A percentile compares a stretch with the other conserved stretches of the same genome.
phyloP scores from a whole-genome alignment of 164 flowering plant genomes.

The Paratinospora sagittata region DNA sequence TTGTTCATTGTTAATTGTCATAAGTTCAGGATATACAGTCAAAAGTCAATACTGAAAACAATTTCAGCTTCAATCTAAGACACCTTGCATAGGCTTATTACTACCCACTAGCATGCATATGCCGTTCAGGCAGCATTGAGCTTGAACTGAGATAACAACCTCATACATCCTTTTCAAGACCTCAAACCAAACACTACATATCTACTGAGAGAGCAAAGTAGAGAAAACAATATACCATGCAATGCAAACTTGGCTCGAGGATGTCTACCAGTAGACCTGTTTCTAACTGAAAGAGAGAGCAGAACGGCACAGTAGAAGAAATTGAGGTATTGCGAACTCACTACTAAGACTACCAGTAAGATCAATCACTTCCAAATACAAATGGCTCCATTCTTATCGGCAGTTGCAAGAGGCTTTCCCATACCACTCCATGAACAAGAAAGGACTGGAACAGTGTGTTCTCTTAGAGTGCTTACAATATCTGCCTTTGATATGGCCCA shows the following conservation, averaged over 20 bases:
- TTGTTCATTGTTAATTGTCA: not conserved
- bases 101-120: too few species aligned
- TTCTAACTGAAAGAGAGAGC: not conserved
- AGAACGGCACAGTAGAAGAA: not conserved
- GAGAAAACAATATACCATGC: not conserved
- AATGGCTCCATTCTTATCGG: slow-evolving; percentile 71
- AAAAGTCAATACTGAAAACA: not conserved
- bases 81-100: not conserved
- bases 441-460: slow-evolving; percentile 64
- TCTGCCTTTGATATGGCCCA: slow-evolving; percentile 74
- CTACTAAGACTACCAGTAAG: not conserved
- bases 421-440: slow-evolving; percentile 89
- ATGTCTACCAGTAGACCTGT: not conserved
- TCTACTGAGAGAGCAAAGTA: not conserved
- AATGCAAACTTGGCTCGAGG: not conserved
- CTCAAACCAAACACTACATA: not conserved
- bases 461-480: slow-evolving; percentile 64
- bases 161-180: not conserved
- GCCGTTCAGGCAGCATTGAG: not conserved
- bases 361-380: slow-evolving; percentile 60
- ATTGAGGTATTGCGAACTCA: not conserved
- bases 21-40: not conserved
- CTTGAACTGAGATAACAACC: slow-evolving; percentile 1
- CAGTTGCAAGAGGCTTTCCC: slow-evolving; percentile 81
- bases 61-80: not conserved